These are phyloP conservation scores for Leccinum laetum DNA, from an alignment of 1,284 basidiomycete genomes.

Conservation along the genomic window DNA sequence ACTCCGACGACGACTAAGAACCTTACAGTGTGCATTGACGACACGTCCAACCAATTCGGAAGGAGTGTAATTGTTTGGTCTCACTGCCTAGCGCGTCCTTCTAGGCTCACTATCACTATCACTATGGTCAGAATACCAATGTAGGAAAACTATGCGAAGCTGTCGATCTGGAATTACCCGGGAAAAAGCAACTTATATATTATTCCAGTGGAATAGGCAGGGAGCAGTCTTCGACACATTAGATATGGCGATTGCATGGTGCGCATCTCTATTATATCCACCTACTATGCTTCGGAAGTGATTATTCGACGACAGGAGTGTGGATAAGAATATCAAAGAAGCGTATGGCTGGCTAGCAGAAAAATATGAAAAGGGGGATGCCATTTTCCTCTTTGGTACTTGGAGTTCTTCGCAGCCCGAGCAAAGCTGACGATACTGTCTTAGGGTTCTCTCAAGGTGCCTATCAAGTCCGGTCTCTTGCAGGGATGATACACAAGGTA, in stretches of 20 bases:
- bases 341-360: slow-evolving; percentile 19
- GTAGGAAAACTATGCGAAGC: slow-evolving; percentile 33
- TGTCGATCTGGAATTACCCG: slow-evolving; percentile 18
- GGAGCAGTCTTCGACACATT: slow-evolving; percentile 22
- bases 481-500: slow-evolving; percentile 38
- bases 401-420: background rate
- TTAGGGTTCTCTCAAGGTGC: background rate
- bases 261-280: background rate
- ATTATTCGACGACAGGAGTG: slow-evolving; percentile 12
- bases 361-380: slow-evolving; percentile 31
- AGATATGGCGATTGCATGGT: slow-evolving; percentile 26
- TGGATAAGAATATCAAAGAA: slow-evolving; percentile 28
- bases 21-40: background rate
- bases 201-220: slow-evolving; percentile 30
- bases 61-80: background rate
- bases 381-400: slow-evolving; percentile 30
- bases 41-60: background rate
- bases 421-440: slow-evolving; percentile 10
- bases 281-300: background rate
- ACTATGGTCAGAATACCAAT: slow-evolving; percentile 33
- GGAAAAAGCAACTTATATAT: slow-evolving; percentile 27
- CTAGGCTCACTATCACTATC: background rate
- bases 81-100: background rate
- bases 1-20: background rate
- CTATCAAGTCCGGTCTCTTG: slow-evolving; percentile 22